These are phyloP conservation scores for Desmodesmus armatus DNA, from an alignment of 139 green algal species.

Conservation along the genomic window DNA sequence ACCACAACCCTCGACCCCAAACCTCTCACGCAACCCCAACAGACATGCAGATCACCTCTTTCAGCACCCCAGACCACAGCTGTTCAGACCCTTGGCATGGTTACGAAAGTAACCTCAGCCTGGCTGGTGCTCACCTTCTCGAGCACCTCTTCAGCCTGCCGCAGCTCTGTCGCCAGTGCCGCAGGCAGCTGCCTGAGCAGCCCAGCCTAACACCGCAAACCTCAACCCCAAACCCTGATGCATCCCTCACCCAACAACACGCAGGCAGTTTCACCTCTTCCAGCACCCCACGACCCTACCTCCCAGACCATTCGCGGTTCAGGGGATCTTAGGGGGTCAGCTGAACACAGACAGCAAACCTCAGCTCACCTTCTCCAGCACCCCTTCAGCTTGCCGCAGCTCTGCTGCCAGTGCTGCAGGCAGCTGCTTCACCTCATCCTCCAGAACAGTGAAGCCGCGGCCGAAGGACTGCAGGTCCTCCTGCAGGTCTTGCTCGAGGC, in stretches of 20 bases:
- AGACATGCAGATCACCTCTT: not conserved
- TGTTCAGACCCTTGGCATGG: not conserved
- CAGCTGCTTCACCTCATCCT: not conserved
- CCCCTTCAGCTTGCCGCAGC: too few species aligned
- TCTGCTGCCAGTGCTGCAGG: not conserved
- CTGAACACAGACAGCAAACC: not conserved
- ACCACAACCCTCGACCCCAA: not conserved
- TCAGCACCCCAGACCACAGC: too few species aligned
- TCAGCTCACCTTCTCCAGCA: not conserved
- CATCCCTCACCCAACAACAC: not conserved
- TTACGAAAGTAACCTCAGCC: not conserved
- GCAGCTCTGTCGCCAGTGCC: slow-evolving; percentile 1
- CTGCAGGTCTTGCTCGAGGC: slow-evolving; percentile 47
- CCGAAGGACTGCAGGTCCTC: slow-evolving; percentile 72
- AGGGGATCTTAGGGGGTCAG: not conserved
- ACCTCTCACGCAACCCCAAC: not conserved
- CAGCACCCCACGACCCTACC: not conserved
- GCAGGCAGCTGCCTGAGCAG: slow-evolving; percentile 46
- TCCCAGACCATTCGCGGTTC: not conserved
- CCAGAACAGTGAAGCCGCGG: slow-evolving; percentile 74
- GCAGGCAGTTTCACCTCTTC: too few species aligned
- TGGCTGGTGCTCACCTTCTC: not conserved
- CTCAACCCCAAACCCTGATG: not conserved
- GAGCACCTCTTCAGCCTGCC: not conserved
- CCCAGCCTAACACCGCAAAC: not conserved